A percentile compares a stretch with the other conserved stretches of the same genome.
Evolutionary conservation across 1,284 basidiomycete genomes (phyloP).

Genomic region (Vanrija humicola): DNA sequence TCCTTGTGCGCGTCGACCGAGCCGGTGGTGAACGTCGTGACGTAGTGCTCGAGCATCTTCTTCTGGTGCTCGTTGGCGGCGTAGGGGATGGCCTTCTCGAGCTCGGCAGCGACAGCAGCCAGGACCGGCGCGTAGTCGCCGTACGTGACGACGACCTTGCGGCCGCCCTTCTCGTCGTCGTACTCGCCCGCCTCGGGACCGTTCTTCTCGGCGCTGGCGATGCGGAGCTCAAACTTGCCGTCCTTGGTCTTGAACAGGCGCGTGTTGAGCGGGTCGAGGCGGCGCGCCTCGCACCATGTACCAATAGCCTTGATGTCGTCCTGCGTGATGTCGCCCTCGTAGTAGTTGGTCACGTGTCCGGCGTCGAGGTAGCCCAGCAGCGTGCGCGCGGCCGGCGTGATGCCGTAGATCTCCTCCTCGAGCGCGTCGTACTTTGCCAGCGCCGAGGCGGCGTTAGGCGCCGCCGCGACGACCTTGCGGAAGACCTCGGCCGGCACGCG

Average conservation of each 20-base stretch:
- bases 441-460: slow-evolving; percentile 3
- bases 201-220: slow-evolving; percentile 8
- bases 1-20: slow-evolving; percentile 72
- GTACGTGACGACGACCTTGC: slow-evolving; percentile 10
- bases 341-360: slow-evolving; percentile 19
- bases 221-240: slow-evolving; percentile 15
- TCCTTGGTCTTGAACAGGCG: slow-evolving; percentile 15
- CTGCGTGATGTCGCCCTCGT: slow-evolving; percentile 10
- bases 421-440: slow-evolving; percentile 11
- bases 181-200: slow-evolving; percentile 1
- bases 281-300: slow-evolving; percentile 10
- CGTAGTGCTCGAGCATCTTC: slow-evolving; percentile 71
- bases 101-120: slow-evolving; percentile 7
- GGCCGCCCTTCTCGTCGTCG: slow-evolving; percentile 7
- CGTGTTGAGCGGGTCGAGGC: slow-evolving; percentile 15
- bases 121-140: slow-evolving; percentile 14
- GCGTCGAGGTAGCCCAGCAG: slow-evolving; percentile 18
- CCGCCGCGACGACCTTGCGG: slow-evolving; percentile 10
- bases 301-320: slow-evolving; percentile 18
- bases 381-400: slow-evolving; percentile 8
- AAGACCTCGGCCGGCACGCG: slow-evolving; percentile 5
- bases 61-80: slow-evolving; percentile 67
- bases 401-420: slow-evolving; percentile 11
- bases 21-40: slow-evolving; percentile 71
- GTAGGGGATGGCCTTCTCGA: slow-evolving; percentile 61